These are phyloP conservation scores for Alternaria sp. DNA, from an alignment of 2,329 filamentous ascomycete species.

Conservation along the genomic window DNA sequence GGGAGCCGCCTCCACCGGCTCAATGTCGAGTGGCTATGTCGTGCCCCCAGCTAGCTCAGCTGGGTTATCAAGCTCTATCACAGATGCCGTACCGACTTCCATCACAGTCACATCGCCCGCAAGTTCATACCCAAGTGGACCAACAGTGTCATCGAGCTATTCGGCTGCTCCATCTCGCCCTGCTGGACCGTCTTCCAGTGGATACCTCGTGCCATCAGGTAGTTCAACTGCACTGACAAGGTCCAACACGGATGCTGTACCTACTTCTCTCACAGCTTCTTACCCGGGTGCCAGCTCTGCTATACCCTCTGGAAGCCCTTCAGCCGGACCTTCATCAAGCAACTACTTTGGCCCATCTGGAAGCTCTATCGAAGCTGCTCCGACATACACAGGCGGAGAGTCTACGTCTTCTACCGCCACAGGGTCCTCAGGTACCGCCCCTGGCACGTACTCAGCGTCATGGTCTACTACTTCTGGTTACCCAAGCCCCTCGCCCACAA, in stretches of 20 bases:
- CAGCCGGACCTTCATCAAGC: neutral
- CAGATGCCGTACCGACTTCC: neutral
- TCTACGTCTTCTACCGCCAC: neutral
- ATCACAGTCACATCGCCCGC: neutral
- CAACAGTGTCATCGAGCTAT: neutral
- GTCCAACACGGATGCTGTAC: neutral
- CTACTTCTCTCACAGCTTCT: neutral
- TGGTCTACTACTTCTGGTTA: slow-evolving; percentile 18
- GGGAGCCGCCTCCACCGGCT: neutral
- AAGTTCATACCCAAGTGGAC: slow-evolving; percentile 1
- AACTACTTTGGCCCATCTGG: neutral
- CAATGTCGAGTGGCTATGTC: slow-evolving; percentile 8
- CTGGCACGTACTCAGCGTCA: slow-evolving; percentile 13
- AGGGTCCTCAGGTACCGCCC: slow-evolving; percentile 3
- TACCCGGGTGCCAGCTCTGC: neutral
- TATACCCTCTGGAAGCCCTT: neutral
- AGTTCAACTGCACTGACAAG: neutral
- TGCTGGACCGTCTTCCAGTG: neutral
- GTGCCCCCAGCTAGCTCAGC: neutral
- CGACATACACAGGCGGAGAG: neutral
- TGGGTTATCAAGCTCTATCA: neutral
- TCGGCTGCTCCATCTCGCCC: neutral
- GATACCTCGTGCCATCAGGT: neutral
- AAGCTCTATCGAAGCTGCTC: neutral
- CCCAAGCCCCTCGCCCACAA: slow-evolving; percentile 8